Percentiles rank a stretch among this genome's conserved stretches.
These are phyloP conservation scores for Podospora appendiculata DNA, from an alignment of 495 filamentous ascomycete genomes.

Conservation along the genomic window DNA sequence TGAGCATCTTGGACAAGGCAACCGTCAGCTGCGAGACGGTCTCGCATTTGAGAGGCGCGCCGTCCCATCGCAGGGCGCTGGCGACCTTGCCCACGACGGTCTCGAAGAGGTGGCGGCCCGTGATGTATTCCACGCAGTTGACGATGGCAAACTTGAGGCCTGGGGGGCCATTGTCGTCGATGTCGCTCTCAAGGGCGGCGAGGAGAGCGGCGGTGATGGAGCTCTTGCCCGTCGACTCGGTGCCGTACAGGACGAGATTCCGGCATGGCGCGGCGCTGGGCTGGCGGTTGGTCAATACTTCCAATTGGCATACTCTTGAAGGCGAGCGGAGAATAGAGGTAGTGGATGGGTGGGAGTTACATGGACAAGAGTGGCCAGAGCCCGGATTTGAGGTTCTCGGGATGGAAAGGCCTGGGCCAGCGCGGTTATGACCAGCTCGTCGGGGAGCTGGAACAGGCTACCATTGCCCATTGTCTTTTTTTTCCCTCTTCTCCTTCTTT, in stretches of 20 bases:
- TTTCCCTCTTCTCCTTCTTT: neutral
- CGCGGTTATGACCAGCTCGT: conserved; percentile 43
- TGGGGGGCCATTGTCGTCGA: conserved; percentile 2
- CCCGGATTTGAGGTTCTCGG: conserved; percentile 54
- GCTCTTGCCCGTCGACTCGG: conserved; percentile 89
- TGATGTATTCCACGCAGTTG: conserved; percentile 79
- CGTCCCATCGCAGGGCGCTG: conserved; percentile 40
- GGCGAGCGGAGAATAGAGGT: too few species aligned
- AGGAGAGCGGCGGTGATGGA: conserved; percentile 60
- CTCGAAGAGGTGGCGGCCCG: conserved; percentile 79
- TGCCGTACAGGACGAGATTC: conserved; percentile 72
- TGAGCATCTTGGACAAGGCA: conserved; percentile 54
- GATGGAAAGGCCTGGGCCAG: conserved; percentile 48
- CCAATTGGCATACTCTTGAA: too few species aligned
- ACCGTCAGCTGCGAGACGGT: conserved; percentile 66
- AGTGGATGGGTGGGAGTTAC: conserved; percentile 23
- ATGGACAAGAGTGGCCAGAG: conserved; percentile 54
- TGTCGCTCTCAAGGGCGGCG: conserved; percentile 8
- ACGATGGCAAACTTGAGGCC: conserved; percentile 60
- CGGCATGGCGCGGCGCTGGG: conserved; percentile 37
- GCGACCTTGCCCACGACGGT: conserved; percentile 47
- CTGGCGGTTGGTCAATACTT: conserved; percentile 8
- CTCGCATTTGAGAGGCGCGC: conserved; percentile 55
- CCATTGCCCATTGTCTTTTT: conserved; percentile 6
- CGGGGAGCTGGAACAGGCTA: conserved; percentile 38